Percentiles rank a stretch among this genome's conserved stretches.
phyloP scores from a whole-genome alignment of 2,329 filamentous ascomycete species.

The Botrytis fragariae region DNA sequence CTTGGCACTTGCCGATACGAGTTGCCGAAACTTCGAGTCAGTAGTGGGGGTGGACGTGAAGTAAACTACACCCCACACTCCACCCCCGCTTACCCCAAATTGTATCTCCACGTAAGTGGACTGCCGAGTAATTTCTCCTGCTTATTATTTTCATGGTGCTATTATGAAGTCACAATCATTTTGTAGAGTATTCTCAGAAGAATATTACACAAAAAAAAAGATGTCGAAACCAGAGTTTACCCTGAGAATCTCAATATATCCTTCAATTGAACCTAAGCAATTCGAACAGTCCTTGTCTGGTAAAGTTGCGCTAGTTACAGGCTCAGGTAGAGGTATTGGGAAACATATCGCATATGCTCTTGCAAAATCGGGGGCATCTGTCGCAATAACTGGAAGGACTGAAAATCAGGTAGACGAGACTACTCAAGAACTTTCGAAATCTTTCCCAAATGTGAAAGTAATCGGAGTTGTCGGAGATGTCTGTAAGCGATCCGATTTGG shows the following conservation, averaged over 20 bases:
- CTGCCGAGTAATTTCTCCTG: not conserved
- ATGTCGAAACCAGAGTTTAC: conserved; percentile 24
- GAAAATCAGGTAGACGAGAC: conserved; percentile 23
- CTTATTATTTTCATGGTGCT: not conserved
- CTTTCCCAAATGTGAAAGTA: conserved; percentile 16
- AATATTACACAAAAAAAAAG: not conserved
- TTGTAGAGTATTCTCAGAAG: not conserved
- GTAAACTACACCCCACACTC: not conserved
- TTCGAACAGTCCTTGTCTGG: conserved; percentile 20
- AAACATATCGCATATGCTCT: conserved; percentile 25
- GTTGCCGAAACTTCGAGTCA: not conserved
- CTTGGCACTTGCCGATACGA: not conserved
- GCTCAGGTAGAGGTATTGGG: conserved; percentile 27
- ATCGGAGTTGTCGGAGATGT: conserved; percentile 26
- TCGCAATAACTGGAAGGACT: conserved; percentile 25
- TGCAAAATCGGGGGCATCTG: conserved; percentile 25
- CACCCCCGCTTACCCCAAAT: not conserved
- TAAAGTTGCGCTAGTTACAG: conserved; percentile 28
- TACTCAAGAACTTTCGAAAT: conserved; percentile 19
- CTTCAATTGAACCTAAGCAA: conserved; percentile 25
- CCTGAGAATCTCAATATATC: conserved; percentile 23
- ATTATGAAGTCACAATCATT: not conserved
- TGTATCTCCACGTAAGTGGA: not conserved
- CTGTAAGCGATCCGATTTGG: conserved; percentile 21
- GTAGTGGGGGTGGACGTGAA: not conserved